Evolutionary conservation across 108 stramenopile species (phyloP).

Genomic region (Schizochytrium sp.): DNA sequence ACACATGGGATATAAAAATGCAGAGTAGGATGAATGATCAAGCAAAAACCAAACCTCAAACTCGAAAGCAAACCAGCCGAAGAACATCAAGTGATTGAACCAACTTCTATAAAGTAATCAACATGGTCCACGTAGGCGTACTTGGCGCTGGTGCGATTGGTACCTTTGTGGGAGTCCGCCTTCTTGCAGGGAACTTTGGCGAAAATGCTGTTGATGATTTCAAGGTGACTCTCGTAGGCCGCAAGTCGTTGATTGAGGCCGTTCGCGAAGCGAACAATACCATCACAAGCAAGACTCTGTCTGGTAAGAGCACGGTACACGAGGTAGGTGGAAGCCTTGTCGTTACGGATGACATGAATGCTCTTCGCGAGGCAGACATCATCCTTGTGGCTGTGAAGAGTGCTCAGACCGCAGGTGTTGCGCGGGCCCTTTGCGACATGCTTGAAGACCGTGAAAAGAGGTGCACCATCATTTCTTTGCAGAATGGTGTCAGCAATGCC

Average conservation of each 20-base stretch:
- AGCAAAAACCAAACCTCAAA: no score
- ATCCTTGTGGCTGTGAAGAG: conserved; percentile 21
- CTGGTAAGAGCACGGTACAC: background rate
- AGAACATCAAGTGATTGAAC: no score
- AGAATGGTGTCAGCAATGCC: conserved; percentile 48
- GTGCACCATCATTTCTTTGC: background rate
- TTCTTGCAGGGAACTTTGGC: background rate
- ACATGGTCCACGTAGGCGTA: no score
- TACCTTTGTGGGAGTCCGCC: no score
- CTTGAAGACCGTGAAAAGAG: background rate
- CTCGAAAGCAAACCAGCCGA: no score
- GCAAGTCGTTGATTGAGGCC: conserved; percentile 52
- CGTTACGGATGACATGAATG: conserved; percentile 14
- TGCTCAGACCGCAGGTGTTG: conserved; percentile 4
- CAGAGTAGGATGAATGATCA: no score
- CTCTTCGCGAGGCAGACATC: background rate
- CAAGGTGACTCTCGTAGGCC: background rate
- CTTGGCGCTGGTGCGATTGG: no score
- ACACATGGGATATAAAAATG: no score
- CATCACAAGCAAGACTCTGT: background rate
- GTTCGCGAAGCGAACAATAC: background rate
- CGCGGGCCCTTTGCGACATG: background rate
- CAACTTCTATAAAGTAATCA: no score
- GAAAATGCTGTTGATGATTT: background rate
- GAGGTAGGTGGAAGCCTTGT: background rate